Conservation (phyloP, 2,329 filamentous ascomycete species). For the Cercospora sojina region DNA sequence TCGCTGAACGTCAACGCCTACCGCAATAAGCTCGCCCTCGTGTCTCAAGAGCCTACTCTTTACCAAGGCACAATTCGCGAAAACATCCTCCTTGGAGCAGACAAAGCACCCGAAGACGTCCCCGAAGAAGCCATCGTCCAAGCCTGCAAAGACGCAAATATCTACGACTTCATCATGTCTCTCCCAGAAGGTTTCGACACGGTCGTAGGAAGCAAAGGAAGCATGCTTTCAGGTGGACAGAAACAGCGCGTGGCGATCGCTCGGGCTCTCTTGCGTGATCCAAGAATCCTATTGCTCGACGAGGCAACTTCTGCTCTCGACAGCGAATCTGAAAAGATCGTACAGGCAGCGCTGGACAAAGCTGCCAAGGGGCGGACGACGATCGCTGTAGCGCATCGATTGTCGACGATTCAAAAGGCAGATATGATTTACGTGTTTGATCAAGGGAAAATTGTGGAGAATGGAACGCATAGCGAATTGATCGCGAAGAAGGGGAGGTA, state of each 20-base stretch:
- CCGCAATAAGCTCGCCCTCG: slow-evolving; percentile 77
- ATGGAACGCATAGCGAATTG: slow-evolving; percentile 69
- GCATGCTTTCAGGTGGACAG: slow-evolving; percentile 83
- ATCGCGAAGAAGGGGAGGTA: slow-evolving; percentile 45
- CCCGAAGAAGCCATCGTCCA: slow-evolving; percentile 70
- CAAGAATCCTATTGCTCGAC: slow-evolving; percentile 80
- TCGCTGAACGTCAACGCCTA: slow-evolving; percentile 82
- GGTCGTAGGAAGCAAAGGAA: slow-evolving; percentile 77
- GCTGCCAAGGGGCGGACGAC: slow-evolving; percentile 73
- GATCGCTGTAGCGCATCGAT: slow-evolving; percentile 87
- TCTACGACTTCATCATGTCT: slow-evolving; percentile 86
- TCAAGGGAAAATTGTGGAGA: slow-evolving; percentile 79
- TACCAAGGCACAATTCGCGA: slow-evolving; percentile 91
- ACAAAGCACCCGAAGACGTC: slow-evolving; percentile 58
- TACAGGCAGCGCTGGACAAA: slow-evolving; percentile 76
- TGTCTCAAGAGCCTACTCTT: slow-evolving; percentile 90
- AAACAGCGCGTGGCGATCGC: slow-evolving; percentile 95
- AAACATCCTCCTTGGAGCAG: slow-evolving; percentile 79
- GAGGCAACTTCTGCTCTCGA: slow-evolving; percentile 71
- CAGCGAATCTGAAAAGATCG: slow-evolving; percentile 73
- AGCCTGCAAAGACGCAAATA: slow-evolving; percentile 86
- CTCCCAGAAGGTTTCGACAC: slow-evolving; percentile 58
- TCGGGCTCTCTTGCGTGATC: slow-evolving; percentile 83
- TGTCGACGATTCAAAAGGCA: slow-evolving; percentile 91
- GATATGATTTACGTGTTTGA: slow-evolving; percentile 98